Percentiles rank a stretch among this genome's conserved stretches.
Conservation (phyloP, 441 rosid species). For the Flueggea neowawraea region DNA sequence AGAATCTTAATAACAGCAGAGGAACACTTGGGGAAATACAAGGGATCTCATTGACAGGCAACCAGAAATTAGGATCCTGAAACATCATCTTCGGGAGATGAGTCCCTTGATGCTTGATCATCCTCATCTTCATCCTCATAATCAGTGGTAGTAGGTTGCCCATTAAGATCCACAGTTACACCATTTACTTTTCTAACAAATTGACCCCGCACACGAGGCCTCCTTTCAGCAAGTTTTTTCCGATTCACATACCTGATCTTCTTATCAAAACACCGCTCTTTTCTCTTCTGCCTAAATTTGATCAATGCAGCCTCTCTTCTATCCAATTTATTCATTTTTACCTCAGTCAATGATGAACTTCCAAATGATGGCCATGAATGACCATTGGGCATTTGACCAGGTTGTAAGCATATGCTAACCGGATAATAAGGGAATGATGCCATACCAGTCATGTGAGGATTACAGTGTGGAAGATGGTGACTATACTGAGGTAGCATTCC, state of each 20-base stretch:
- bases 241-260: constrained; percentile 92
- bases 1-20: constrained; percentile 9
- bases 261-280: constrained; percentile 93
- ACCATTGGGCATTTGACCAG: constrained; percentile 51
- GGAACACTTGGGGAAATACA: not conserved
- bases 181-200: constrained; percentile 90
- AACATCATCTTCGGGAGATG: constrained; percentile 58
- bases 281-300: constrained; percentile 92
- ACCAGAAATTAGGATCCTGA: constrained; percentile 29
- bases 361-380: constrained; percentile 71
- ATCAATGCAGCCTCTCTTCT: constrained; percentile 90
- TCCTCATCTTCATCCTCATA: constrained; percentile 71
- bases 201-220: constrained; percentile 98
- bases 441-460: constrained; percentile 59
- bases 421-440: constrained; percentile 73
- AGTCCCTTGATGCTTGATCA: constrained; percentile 62
- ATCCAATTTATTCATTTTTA: constrained; percentile 54
- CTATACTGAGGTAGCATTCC: constrained; percentile 59
- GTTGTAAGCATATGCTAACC: constrained; percentile 56
- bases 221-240: constrained; percentile 89
- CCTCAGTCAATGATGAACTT: constrained; percentile 44
- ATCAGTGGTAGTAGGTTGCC: constrained; percentile 64
- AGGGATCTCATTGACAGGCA: constrained; percentile 7
- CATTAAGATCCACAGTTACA: constrained; percentile 77
- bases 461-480: constrained; percentile 60